Conservation (phyloP, 306 rosid species). For the Rubus parviflorus region DNA sequence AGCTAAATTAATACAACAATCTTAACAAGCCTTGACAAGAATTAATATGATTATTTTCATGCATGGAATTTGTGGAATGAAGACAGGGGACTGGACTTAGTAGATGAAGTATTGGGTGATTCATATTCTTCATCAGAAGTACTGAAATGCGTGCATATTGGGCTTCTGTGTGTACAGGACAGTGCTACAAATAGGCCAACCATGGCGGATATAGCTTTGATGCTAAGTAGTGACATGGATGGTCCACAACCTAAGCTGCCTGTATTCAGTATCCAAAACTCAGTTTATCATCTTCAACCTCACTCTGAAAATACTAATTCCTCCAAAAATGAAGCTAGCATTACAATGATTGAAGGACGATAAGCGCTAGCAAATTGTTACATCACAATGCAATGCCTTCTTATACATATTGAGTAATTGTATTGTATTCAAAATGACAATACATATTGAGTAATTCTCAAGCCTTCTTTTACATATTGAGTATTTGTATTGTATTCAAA, state of each 20-base stretch:
- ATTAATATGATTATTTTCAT: background rate
- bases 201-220: slow-evolving; percentile 16
- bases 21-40: too few species aligned
- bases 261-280: background rate
- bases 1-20: too few species aligned
- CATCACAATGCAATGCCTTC: too few species aligned
- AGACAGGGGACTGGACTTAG: slow-evolving; percentile 7
- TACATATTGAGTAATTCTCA: too few species aligned
- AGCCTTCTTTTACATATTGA: too few species aligned
- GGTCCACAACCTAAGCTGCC: slow-evolving; percentile 25
- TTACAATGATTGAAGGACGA: slow-evolving; percentile 14
- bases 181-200: slow-evolving; percentile 24
- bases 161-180: slow-evolving; percentile 30
- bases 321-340: slow-evolving; percentile 19
- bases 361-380: background rate
- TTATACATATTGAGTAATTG: too few species aligned
- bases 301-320: background rate
- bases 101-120: slow-evolving; percentile 5
- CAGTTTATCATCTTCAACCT: background rate
- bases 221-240: slow-evolving; percentile 16
- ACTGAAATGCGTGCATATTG: slow-evolving; percentile 18
- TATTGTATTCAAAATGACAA: too few species aligned
- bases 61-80: slow-evolving; percentile 20
- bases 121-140: background rate
- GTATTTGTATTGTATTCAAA: too few species aligned